phyloP scores from a whole-genome alignment of 352 stramenopile species.

The Pythium diclinum region DNA sequence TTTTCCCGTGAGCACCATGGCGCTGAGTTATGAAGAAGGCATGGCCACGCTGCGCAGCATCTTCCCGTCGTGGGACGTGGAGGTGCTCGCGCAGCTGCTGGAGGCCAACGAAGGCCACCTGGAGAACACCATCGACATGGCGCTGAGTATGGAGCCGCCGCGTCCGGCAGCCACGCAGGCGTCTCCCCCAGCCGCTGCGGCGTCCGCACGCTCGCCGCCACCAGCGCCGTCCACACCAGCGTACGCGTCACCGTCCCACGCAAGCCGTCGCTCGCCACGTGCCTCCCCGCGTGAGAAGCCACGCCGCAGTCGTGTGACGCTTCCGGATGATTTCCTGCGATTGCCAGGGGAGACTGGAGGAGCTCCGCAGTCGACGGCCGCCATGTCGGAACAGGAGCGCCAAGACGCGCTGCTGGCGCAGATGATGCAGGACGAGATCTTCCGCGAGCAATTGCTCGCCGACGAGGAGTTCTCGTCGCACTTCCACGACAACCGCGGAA shows the following conservation, averaged over 20 bases:
- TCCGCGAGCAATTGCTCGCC: conserved; percentile 66
- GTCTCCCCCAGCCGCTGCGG: background rate
- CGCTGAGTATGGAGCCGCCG: conserved; percentile 64
- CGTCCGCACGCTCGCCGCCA: background rate
- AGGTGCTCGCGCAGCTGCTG: conserved; percentile 58
- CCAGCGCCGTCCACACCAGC: conserved; percentile 1
- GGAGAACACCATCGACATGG: conserved; percentile 71
- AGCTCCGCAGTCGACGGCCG: conserved; percentile 2
- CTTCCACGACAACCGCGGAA: conserved; percentile 38
- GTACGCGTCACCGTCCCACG: conserved; percentile 1
- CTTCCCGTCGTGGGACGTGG: conserved; percentile 72
- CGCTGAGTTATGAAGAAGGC: conserved; percentile 54
- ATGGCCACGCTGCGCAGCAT: conserved; percentile 64
- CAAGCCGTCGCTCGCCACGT: background rate
- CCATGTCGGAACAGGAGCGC: conserved; percentile 63
- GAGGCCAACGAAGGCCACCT: conserved; percentile 64
- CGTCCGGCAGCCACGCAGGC: background rate
- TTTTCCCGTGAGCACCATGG: conserved; percentile 30
- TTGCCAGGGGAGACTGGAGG: conserved; percentile 34
- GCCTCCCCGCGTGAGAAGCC: conserved; percentile 15
- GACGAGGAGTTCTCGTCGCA: conserved; percentile 75
- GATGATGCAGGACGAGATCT: conserved; percentile 86
- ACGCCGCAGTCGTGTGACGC: conserved; percentile 27
- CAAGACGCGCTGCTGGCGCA: conserved; percentile 65
- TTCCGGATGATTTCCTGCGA: conserved; percentile 74